phyloP scores from a whole-genome alignment of 805 yeast genomes.

The Yarrowia yakushimensis region DNA sequence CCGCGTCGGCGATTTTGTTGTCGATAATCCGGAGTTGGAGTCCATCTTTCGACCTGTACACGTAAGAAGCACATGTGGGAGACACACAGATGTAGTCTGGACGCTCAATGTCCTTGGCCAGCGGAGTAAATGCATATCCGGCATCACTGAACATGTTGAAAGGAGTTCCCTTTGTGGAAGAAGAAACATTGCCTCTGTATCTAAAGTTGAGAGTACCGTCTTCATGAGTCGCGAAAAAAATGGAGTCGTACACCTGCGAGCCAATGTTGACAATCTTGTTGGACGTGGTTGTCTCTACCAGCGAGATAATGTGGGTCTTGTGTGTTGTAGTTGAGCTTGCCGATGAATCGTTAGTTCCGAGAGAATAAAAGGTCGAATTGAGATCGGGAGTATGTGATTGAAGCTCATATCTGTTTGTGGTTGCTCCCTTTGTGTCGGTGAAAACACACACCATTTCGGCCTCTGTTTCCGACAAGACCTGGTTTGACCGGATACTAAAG shows the following conservation, averaged over 20 bases:
- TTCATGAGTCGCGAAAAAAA: constrained; percentile 13
- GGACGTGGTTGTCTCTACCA: constrained; percentile 12
- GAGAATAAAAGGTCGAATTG: constrained; percentile 10
- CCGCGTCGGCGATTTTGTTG: constrained; percentile 26
- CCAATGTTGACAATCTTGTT: constrained; percentile 22
- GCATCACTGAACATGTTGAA: constrained; percentile 30
- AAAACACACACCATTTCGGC: constrained; percentile 12
- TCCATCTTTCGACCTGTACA: constrained; percentile 27
- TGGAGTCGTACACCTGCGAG: constrained; percentile 2
- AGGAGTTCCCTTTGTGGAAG: constrained; percentile 29
- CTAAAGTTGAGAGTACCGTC: constrained; percentile 28
- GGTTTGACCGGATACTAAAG: constrained; percentile 20
- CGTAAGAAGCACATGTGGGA: constrained; percentile 36
- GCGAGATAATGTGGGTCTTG: constrained; percentile 1
- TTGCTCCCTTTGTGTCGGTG: constrained; percentile 25
- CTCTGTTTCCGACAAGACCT: constrained; percentile 25
- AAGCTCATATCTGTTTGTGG: constrained; percentile 7
- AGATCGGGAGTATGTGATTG: constrained; percentile 22
- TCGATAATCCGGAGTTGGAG: constrained; percentile 27
- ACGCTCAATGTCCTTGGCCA: constrained; percentile 13
- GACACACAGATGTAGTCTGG: constrained; percentile 35
- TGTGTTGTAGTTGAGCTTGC: background rate
- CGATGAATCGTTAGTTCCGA: background rate
- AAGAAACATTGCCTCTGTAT: constrained; percentile 27
- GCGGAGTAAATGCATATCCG: constrained; percentile 31